Conservation (phyloP, 805 yeast species). For the Wickerhamiella nectarea region DNA sequence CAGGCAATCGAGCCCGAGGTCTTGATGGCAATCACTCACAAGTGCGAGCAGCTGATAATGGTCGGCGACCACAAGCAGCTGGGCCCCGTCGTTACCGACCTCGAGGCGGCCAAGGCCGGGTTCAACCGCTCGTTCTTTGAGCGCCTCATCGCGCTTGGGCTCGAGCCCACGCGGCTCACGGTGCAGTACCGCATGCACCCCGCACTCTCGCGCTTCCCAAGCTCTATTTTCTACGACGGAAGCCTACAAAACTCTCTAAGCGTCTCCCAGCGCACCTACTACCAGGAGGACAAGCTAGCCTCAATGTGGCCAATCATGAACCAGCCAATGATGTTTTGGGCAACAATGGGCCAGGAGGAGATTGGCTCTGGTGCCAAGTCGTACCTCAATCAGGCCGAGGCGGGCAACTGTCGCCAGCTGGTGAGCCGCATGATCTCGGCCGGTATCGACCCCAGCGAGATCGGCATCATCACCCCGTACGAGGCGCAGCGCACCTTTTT, state of each 20-base stretch:
- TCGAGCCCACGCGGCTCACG: slow-evolving; percentile 70
- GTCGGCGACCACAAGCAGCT: slow-evolving; percentile 95
- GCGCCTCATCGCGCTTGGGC: slow-evolving; percentile 68
- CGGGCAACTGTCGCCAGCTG: slow-evolving; percentile 71
- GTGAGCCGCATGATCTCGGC: slow-evolving; percentile 60
- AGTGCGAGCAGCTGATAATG: slow-evolving; percentile 75
- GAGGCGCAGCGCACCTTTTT: slow-evolving; percentile 85
- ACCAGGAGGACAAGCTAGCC: slow-evolving; percentile 8
- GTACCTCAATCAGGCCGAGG: slow-evolving; percentile 74
- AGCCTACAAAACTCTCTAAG: slow-evolving; percentile 85
- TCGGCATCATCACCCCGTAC: slow-evolving; percentile 89
- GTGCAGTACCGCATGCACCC: slow-evolving; percentile 97
- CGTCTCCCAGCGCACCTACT: slow-evolving; percentile 42
- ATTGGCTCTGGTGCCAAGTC: slow-evolving; percentile 70
- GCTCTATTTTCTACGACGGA: slow-evolving; percentile 88
- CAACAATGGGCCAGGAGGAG: slow-evolving; percentile 78
- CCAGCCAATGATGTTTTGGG: slow-evolving; percentile 95
- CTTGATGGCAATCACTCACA: slow-evolving; percentile 75
- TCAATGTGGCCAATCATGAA: slow-evolving; percentile 64
- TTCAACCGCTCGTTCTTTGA: slow-evolving; percentile 77
- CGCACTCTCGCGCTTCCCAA: slow-evolving; percentile 68
- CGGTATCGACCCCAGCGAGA: slow-evolving; percentile 66
- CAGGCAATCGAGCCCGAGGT: slow-evolving; percentile 91
- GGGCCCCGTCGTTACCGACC: slow-evolving; percentile 79
- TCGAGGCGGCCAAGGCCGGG: slow-evolving; percentile 76